Evolutionary conservation across 352 stramenopile genomes (phyloP).

Genomic region (Phytophthora aleatoria): DNA sequence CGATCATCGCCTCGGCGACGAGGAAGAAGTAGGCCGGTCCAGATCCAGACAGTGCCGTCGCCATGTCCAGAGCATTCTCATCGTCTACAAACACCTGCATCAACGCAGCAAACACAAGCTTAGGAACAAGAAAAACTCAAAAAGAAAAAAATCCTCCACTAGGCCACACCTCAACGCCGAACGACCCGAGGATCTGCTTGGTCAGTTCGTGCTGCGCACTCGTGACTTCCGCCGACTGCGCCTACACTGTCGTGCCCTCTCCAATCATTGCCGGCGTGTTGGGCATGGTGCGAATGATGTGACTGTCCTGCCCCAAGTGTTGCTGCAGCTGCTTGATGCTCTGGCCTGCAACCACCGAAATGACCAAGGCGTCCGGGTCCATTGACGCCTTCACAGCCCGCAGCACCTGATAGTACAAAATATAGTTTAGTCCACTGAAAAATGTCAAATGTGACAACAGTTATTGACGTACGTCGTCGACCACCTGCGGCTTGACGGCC

Average conservation of each 20-base stretch:
- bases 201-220: conserved; percentile 80
- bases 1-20: conserved; percentile 96
- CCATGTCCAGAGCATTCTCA: conserved; percentile 95
- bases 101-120: neutral
- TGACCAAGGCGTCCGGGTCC: conserved; percentile 63
- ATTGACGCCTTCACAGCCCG: conserved; percentile 64
- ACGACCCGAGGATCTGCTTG: conserved; percentile 86
- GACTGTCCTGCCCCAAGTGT: conserved; percentile 61
- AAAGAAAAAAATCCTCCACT: neutral
- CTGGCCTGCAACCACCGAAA: conserved; percentile 86
- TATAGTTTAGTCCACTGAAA: neutral
- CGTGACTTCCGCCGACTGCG: conserved; percentile 73
- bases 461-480: conserved; percentile 63
- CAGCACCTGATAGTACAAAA: conserved; percentile 44
- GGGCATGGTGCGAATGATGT: conserved; percentile 94
- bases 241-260: conserved; percentile 96
- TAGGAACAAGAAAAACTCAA: neutral
- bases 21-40: conserved; percentile 97
- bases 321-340: conserved; percentile 78
- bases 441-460: neutral
- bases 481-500: conserved; percentile 95
- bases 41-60: conserved; percentile 92
- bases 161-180: conserved; percentile 87
- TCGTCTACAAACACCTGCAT: conserved; percentile 92
- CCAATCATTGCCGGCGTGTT: conserved; percentile 96